Conservation (phyloP, 257 asterid species). For the Osmanthus fragrans region DNA sequence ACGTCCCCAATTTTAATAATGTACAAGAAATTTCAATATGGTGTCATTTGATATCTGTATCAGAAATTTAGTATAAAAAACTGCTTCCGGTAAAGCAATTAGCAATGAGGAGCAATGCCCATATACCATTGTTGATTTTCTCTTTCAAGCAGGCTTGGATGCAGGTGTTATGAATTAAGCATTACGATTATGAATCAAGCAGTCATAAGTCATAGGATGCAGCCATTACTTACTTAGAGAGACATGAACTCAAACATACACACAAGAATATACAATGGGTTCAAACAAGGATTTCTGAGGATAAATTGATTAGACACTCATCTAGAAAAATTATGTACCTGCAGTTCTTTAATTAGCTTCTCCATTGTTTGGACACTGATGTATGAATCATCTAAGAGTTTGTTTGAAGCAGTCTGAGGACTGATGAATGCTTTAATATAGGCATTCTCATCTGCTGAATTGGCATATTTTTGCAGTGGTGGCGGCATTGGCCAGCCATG, state of each 20-base stretch:
- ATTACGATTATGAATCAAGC: too few relatives aligned
- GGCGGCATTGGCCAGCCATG: constrained; percentile 50
- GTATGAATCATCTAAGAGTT: constrained; percentile 43
- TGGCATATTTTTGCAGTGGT: constrained; percentile 61
- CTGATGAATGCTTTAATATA: constrained; percentile 46
- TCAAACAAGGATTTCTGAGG: not conserved
- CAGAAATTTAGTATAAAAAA: not conserved
- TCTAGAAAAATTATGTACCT: constrained; percentile 44
- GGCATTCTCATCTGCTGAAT: constrained; percentile 50
- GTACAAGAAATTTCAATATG: not conserved
- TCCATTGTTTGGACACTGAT: constrained; percentile 60
- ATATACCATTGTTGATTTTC: too few relatives aligned
- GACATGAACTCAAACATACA: constrained; percentile 8
- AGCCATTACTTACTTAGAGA: not conserved
- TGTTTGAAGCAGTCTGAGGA: constrained; percentile 37
- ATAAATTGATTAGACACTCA: constrained; percentile 2
- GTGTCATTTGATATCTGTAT: not conserved
- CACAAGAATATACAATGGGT: not conserved
- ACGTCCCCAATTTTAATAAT: not conserved
- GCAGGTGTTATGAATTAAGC: too few relatives aligned
- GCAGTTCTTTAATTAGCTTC: constrained; percentile 73
- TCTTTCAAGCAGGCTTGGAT: too few relatives aligned
- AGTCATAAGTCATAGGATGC: too few relatives aligned
- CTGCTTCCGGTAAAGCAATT: not conserved
- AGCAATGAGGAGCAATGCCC: not conserved